Conservation (phyloP, 2,329 filamentous ascomycete species). For the Pestalotiopsis sp. region DNA sequence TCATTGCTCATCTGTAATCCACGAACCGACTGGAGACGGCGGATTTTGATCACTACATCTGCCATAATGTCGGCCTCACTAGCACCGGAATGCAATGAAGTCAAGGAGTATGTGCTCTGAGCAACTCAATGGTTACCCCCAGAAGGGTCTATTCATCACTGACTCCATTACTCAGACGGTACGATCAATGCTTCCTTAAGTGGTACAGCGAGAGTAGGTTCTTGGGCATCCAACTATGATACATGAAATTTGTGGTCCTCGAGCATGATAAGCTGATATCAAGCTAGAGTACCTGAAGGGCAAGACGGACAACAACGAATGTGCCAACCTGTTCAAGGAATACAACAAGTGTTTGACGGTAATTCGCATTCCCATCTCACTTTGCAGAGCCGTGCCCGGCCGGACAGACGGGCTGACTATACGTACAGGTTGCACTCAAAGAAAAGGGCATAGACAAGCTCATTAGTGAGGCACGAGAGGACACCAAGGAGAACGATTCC, state of each 20-base stretch:
- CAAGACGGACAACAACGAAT: slow-evolving; percentile 75
- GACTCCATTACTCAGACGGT: slow-evolving; percentile 60
- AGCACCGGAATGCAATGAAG: slow-evolving; percentile 90
- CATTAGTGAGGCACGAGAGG: slow-evolving; percentile 85
- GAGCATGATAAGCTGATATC: slow-evolving; percentile 11
- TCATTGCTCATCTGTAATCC: neutral
- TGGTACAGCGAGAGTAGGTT: slow-evolving; percentile 97
- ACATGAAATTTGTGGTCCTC: slow-evolving; percentile 16
- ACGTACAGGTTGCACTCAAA: slow-evolving; percentile 77
- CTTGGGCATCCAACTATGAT: neutral
- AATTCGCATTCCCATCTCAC: slow-evolving; percentile 13
- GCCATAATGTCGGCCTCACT: slow-evolving; percentile 85
- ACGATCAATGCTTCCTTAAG: slow-evolving; percentile 96
- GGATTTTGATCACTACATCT: neutral
- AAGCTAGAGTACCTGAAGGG: slow-evolving; percentile 81
- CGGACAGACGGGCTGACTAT: neutral
- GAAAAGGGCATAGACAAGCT: slow-evolving; percentile 90
- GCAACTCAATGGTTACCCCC: neutral
- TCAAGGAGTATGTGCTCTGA: slow-evolving; percentile 76
- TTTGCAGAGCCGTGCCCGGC: slow-evolving; percentile 24
- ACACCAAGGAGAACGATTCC: slow-evolving; percentile 83
- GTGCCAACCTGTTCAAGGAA: slow-evolving; percentile 79
- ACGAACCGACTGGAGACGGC: neutral
- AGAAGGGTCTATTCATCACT: neutral
- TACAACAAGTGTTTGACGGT: slow-evolving; percentile 88